Evolutionary conservation across 441 rosid genomes (phyloP).

Genomic region (Monsonia emarginata): DNA sequence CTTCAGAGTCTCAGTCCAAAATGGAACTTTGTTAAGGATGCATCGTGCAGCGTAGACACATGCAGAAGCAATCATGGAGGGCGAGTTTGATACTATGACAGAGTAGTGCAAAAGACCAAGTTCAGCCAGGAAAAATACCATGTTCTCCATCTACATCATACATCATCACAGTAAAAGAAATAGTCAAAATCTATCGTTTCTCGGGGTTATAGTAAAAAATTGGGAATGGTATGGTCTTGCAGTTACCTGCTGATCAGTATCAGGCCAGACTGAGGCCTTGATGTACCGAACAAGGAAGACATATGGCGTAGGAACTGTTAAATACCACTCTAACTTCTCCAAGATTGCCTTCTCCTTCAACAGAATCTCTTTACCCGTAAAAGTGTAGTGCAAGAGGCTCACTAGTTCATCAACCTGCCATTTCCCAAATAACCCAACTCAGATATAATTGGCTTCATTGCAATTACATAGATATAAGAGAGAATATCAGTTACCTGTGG

Average conservation of each 20-base stretch:
- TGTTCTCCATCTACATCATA: constrained; percentile 32
- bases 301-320: constrained; percentile 51
- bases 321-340: constrained; percentile 43
- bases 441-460: too few relatives aligned
- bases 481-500: too few relatives aligned
- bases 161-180: too few relatives aligned
- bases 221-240: too few relatives aligned
- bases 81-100: constrained; percentile 19
- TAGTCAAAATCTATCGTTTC: too few relatives aligned
- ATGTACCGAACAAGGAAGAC: constrained; percentile 50
- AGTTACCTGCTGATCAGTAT: constrained; percentile 36
- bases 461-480: too few relatives aligned
- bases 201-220: too few relatives aligned
- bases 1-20: constrained; percentile 45
- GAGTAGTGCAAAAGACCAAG: constrained; percentile 36
- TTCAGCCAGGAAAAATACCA: constrained; percentile 42
- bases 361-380: constrained; percentile 33
- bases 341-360: constrained; percentile 53
- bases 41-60: constrained; percentile 42
- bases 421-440: not conserved
- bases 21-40: constrained; percentile 28
- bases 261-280: constrained; percentile 39
- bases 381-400: constrained; percentile 49
- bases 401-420: constrained; percentile 52
- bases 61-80: constrained; percentile 44